These are phyloP conservation scores for Chenopodium album DNA, from an alignment of 148 eudicot species.

Conservation along the genomic window DNA sequence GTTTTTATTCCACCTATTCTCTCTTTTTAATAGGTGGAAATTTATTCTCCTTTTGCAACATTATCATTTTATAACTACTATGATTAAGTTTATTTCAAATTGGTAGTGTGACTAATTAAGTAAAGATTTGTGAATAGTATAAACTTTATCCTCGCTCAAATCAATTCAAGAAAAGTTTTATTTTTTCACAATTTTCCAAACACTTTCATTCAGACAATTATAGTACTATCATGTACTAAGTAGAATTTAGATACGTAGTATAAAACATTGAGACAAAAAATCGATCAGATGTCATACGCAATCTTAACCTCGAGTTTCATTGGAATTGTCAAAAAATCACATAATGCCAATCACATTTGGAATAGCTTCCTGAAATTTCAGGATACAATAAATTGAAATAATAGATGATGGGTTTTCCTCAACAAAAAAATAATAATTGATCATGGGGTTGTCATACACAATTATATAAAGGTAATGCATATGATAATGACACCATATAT, in stretches of 20 bases:
- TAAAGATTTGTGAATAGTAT: too few species aligned
- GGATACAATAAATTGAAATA: neutral
- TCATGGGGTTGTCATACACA: neutral
- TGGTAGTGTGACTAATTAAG: too few species aligned
- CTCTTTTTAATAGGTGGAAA: neutral
- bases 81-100: neutral
- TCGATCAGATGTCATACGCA: too few species aligned
- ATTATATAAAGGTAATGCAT: neutral
- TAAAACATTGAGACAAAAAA: too few species aligned
- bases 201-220: neutral
- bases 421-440: too few species aligned
- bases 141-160: neutral
- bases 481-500: neutral
- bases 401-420: neutral
- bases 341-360: neutral
- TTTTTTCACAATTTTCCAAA: neutral
- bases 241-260: too few species aligned
- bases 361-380: neutral
- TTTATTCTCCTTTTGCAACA: neutral
- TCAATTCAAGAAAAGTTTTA: too few species aligned
- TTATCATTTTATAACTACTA: neutral
- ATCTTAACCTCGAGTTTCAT: neutral
- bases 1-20: neutral
- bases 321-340: neutral
- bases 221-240: too few species aligned